Conservation (phyloP, 2,329 filamentous ascomycete genomes). For the Talaromyces amestolkiae region DNA sequence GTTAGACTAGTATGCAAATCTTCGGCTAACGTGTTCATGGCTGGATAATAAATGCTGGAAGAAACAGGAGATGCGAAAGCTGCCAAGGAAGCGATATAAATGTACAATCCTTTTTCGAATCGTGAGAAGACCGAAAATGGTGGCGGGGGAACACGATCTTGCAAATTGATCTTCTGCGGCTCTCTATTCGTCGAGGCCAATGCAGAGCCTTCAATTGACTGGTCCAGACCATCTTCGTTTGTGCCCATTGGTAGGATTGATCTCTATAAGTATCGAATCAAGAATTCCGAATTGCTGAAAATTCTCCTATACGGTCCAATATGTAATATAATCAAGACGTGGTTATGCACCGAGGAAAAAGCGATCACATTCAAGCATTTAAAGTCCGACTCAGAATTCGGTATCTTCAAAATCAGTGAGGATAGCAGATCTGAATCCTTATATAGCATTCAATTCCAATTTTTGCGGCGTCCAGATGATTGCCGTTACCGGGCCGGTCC, state of each 20-base stretch:
- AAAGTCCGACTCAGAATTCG: not conserved
- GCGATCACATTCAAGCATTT: not conserved
- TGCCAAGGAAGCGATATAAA: slow-evolving; percentile 36
- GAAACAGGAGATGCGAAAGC: slow-evolving; percentile 41
- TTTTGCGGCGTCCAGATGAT: not conserved
- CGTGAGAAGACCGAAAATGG: slow-evolving; percentile 6
- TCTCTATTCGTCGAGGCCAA: not conserved
- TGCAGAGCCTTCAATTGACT: not conserved
- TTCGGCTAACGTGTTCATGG: slow-evolving; percentile 30
- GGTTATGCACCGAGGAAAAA: not conserved
- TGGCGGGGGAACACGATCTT: not conserved
- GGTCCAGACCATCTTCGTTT: not conserved
- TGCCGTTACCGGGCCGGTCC: not conserved
- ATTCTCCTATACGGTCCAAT: not conserved
- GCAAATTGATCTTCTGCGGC: not conserved
- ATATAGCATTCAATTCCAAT: not conserved
- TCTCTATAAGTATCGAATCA: not conserved
- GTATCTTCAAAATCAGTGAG: not conserved
- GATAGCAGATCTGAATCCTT: not conserved
- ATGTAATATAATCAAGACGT: not conserved
- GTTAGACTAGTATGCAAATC: slow-evolving; percentile 29
- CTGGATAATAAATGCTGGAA: slow-evolving; percentile 42
- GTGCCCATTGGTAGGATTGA: not conserved
- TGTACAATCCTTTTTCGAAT: slow-evolving; percentile 30
- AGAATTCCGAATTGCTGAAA: not conserved